These are phyloP conservation scores for Talaromyces rugulosus DNA, from an alignment of 2,329 filamentous ascomycete genomes.

Conservation along the genomic window DNA sequence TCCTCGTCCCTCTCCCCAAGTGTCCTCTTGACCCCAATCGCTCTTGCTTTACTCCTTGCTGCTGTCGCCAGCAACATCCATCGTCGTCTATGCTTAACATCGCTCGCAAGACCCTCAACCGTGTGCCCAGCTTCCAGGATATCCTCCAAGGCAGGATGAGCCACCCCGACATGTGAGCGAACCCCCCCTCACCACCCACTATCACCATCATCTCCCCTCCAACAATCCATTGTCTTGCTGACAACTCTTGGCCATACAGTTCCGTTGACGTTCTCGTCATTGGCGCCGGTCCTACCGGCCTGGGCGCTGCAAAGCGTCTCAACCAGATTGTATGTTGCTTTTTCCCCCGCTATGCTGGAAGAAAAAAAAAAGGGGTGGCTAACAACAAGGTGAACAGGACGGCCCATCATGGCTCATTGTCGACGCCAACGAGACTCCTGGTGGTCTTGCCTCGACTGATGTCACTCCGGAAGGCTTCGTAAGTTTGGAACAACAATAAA, in stretches of 20 bases:
- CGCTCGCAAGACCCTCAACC: slow-evolving; percentile 40
- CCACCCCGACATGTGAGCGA: slow-evolving; percentile 41
- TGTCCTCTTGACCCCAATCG: slow-evolving; percentile 15
- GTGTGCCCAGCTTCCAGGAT: slow-evolving; percentile 43
- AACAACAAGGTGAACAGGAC: slow-evolving; percentile 54
- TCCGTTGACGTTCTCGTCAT: slow-evolving; percentile 97
- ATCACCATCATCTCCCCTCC: not conserved
- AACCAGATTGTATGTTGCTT: slow-evolving; percentile 76
- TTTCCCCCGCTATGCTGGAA: not conserved
- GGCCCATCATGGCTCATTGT: slow-evolving; percentile 94
- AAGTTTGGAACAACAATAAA: slow-evolving; percentile 44
- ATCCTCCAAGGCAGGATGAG: slow-evolving; percentile 45
- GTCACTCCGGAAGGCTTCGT: slow-evolving; percentile 95
- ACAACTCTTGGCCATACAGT: slow-evolving; percentile 44
- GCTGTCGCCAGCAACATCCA: slow-evolving; percentile 24
- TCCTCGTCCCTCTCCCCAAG: slow-evolving; percentile 18
- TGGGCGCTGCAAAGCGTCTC: slow-evolving; percentile 95
- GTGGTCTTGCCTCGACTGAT: slow-evolving; percentile 94
- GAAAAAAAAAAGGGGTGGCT: slow-evolving; percentile 10
- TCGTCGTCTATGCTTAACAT: slow-evolving; percentile 40
- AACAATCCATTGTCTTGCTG: slow-evolving; percentile 4
- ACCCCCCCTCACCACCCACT: not conserved
- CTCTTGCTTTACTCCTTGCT: slow-evolving; percentile 16
- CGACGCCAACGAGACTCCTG: slow-evolving; percentile 85
- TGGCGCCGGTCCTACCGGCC: slow-evolving; percentile 93